Percentiles rank a stretch among this genome's conserved stretches.
phyloP scores from a whole-genome alignment of 192 early-diverging fungal genomes.

The Endogone sp. region DNA sequence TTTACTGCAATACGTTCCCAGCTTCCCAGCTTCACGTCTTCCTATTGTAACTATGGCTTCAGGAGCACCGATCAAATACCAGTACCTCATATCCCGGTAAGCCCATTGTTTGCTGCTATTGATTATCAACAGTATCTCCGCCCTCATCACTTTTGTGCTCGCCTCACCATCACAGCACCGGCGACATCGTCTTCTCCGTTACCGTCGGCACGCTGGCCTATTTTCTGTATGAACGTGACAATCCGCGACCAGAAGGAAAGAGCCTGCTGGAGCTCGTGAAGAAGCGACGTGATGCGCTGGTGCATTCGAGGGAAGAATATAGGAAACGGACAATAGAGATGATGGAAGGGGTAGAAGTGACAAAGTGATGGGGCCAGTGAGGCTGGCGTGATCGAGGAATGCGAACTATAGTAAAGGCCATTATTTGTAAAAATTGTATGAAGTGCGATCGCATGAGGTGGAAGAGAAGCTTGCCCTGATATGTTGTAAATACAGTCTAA shows the following conservation, averaged over 20 bases:
- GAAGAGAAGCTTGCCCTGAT: too few relatives aligned
- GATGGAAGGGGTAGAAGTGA: neutral
- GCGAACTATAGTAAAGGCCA: too few relatives aligned
- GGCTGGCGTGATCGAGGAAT: too few relatives aligned
- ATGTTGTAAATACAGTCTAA: too few relatives aligned
- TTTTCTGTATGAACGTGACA: conserved; percentile 49
- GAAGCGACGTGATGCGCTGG: neutral
- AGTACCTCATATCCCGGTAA: conserved; percentile 35
- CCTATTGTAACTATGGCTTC: neutral
- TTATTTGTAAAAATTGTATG: too few relatives aligned
- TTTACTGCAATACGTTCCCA: too few relatives aligned
- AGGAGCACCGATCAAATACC: conserved; percentile 19
- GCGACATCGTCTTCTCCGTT: conserved; percentile 49
- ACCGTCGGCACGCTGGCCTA: conserved; percentile 48
- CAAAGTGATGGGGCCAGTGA: neutral
- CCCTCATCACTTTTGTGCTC: neutral
- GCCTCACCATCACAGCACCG: conserved; percentile 27
- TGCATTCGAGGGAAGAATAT: neutral
- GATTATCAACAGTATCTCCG: neutral
- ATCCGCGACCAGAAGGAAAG: conserved; percentile 44
- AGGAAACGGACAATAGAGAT: neutral
- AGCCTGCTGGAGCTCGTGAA: conserved; percentile 38
- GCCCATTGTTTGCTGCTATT: neutral
- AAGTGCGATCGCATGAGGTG: too few relatives aligned
- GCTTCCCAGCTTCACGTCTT: too few relatives aligned